Evolutionary conservation across 805 yeast species (phyloP), one percentile per base, ranked within the genome.

Genomic region (Maudiozyma bulderi): DNA sequence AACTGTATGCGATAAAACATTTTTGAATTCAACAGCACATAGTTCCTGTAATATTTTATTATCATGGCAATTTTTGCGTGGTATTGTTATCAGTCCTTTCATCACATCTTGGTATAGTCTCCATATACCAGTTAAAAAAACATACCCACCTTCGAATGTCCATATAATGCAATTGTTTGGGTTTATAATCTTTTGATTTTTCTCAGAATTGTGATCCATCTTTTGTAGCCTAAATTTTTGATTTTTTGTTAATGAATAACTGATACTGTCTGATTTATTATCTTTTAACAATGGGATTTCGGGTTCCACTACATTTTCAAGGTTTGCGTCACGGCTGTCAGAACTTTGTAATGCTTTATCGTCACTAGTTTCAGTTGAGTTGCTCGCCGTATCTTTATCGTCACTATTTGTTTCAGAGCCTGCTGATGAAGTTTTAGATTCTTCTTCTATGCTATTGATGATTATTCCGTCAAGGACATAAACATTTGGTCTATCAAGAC

Each of bases 41-140:
- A 26, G 6, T 35, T 34, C 31, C 26, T 46, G 50, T 8, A 31
- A 15, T 14, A n/a, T 14, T 3, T 8, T 28, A 28, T 35, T 35
- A 3, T 29, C 15, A 13, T 32, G 34, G 28, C 43, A 40, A 40
- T 45, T 41, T 13, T 39, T 39, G 30, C 53, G 40, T 9, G 44
- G 42, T 10, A 45, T 46, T 13, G 46, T 43, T 35, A 53, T 51
- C 43, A 62, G 49, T 26, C 59, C 62, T 20, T 57, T 55, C 60
- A 62, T 60, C 3, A 62, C 62, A 50, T 62, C 66, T 52, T 64
- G 67, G 51, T 59, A 64, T 34, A 62, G 53, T 63, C 88, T 86
- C 95, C 95, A 87, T 46, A 87, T 74, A 0, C 95, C 95, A 0
- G 95, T 88, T 45, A 87, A 73, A 58, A 86, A 95, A 9, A 87